phyloP scores from a whole-genome alignment of 1,139 yeast species.

The Casaregolazyma lundiana region DNA sequence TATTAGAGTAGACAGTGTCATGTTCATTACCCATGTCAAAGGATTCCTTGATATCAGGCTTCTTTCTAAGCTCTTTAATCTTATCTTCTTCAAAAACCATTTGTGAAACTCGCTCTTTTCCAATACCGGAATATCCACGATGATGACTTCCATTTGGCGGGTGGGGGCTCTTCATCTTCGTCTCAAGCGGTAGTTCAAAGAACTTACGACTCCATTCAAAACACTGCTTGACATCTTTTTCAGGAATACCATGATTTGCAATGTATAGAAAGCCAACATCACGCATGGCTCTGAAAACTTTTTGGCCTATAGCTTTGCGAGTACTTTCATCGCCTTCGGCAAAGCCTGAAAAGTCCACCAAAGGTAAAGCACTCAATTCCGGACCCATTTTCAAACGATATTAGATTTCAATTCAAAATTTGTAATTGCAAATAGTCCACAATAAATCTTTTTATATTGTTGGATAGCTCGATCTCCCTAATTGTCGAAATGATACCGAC shows the following conservation, averaged over 20 bases:
- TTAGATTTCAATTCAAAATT: too few relatives aligned
- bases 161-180: slow-evolving; percentile 9
- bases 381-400: background rate
- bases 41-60: slow-evolving; percentile 12
- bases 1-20: slow-evolving; percentile 6
- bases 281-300: slow-evolving; percentile 9
- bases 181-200: slow-evolving; percentile 10
- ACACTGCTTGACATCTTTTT: slow-evolving; percentile 5
- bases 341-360: slow-evolving; percentile 3
- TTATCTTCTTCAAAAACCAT: slow-evolving; percentile 9
- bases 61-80: slow-evolving; percentile 8
- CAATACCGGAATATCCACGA: slow-evolving; percentile 10
- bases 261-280: slow-evolving; percentile 11
- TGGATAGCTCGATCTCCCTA: too few relatives aligned
- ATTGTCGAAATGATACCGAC: too few relatives aligned
- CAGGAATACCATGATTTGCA: slow-evolving; percentile 11
- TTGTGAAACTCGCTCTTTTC: slow-evolving; percentile 9
- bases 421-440: too few relatives aligned
- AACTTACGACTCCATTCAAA: slow-evolving; percentile 9
- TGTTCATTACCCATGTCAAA: slow-evolving; percentile 10
- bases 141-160: slow-evolving; percentile 9
- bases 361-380: background rate
- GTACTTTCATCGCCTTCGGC: background rate
- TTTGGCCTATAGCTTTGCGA: slow-evolving; percentile 2
- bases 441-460: too few relatives aligned